Evolutionary conservation across 345 rosid genomes (phyloP), one percentile per base, ranked within the genome.

Genomic region (Gossypium raimondii): DNA sequence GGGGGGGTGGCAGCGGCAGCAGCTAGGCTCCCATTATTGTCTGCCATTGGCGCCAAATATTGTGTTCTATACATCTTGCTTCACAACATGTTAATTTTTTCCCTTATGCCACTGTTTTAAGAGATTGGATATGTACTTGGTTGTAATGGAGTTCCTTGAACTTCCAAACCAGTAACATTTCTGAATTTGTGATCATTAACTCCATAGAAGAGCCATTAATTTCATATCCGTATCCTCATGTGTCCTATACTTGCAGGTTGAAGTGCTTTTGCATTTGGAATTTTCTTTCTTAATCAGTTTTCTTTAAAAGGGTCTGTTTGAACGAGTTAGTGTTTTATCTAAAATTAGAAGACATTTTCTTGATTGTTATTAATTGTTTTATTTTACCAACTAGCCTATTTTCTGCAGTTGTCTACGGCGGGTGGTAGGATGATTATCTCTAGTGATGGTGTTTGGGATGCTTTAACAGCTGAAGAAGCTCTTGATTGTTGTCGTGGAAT

Each of bases 371-470:
- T 62, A n/a, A 7, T 20, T 51, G 25, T 7, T 66, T 29, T 27
- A 65, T 47, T 62, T 62, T 75, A 22, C 14, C 6, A 24, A 51
- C 29, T 73, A 74, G 29, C 68, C 73, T 76, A 18, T 76, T 45
- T 73, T 81, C 66, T 91, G 86, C 88, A 96, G 99, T 79, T 96
- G 83, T 92, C 98, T 80, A 81, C 92, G 1, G 88, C 80, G 43
- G 99, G 99, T 75, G 99, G 99, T 73, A 84, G 99, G 79, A 89
- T 96, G 78, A 82, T 96, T 45, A 87, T 96, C 75, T 88, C 97
- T 47, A 96, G 99, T 83, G 99, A 96, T 67, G 99, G 99, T 82
- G 99, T 96, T 66, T 96, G 99, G 99, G 99, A 96, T 87, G 93
- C 89, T 78, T 52, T 96, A 71, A 86, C 83, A 65, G 97, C 95